These are phyloP conservation scores for Porphyra umbilicalis DNA, from an alignment of 31 red algal species.

Conservation along the genomic window DNA sequence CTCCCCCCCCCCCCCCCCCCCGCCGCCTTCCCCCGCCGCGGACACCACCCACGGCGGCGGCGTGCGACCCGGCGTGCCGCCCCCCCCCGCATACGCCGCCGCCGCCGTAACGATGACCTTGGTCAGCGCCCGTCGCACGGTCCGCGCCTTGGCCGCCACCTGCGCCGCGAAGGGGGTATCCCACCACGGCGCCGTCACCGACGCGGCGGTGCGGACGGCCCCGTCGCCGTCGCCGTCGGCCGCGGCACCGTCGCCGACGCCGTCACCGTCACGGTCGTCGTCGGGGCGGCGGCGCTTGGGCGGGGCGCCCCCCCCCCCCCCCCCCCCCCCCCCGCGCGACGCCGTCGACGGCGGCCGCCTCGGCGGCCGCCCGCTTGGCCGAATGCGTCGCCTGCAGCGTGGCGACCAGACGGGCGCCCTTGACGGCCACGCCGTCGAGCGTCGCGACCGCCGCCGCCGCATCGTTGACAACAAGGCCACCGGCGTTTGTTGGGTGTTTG, in stretches of 20 bases:
- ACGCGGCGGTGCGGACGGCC: slow-evolving; percentile 37
- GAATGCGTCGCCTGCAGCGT: slow-evolving; percentile 21
- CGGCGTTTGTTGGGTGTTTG: slow-evolving; percentile 47
- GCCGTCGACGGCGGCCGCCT: too few species aligned
- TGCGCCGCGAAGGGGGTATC: slow-evolving; percentile 30
- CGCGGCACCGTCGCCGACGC: slow-evolving; percentile 12
- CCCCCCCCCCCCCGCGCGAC: too few species aligned
- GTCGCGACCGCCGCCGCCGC: slow-evolving; percentile 22
- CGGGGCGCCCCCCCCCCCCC: background rate
- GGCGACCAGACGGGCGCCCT: slow-evolving; percentile 12
- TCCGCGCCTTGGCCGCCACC: slow-evolving; percentile 26
- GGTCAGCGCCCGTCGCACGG: slow-evolving; percentile 29
- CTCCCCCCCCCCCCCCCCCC: too few species aligned
- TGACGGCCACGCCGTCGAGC: slow-evolving; percentile 8
- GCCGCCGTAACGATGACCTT: too few species aligned
- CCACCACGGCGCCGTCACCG: slow-evolving; percentile 53
- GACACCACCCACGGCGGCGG: too few species aligned
- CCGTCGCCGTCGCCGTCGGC: too few species aligned
- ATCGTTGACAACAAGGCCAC: slow-evolving; percentile 19
- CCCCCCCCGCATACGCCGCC: too few species aligned
- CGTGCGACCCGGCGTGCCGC: too few species aligned
- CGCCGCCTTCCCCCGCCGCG: too few species aligned
- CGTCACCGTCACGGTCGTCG: background rate
- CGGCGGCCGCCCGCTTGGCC: slow-evolving; percentile 23
- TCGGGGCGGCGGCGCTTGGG: background rate